Evolutionary conservation across 345 rosid genomes (phyloP).

Genomic region (Eutrema heterophyllum): DNA sequence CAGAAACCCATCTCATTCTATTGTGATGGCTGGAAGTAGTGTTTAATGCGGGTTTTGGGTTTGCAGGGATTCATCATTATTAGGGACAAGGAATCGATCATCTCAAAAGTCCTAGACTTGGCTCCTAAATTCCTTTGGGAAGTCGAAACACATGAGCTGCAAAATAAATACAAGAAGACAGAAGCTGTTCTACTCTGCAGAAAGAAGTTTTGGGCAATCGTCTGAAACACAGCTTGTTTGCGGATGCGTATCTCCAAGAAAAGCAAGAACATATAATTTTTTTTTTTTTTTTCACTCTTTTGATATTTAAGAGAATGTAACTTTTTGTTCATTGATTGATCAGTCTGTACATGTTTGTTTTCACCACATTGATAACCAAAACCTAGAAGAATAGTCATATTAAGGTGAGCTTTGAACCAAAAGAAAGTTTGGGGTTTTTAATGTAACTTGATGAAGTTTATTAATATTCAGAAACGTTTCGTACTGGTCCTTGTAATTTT

Average conservation of each 20-base stretch:
- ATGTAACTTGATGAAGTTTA: neutral
- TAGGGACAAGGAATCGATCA: conserved; percentile 60
- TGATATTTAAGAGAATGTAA: conserved; percentile 14
- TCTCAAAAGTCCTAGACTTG: conserved; percentile 51
- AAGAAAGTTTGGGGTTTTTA: conserved; percentile 1
- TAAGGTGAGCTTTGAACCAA: neutral
- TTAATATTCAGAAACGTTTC: neutral
- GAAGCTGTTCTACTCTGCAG: conserved; percentile 69
- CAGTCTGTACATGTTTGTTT: conserved; percentile 7
- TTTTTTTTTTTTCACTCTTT: neutral
- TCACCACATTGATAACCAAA: neutral
- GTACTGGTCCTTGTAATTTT: neutral
- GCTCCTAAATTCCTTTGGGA: conserved; percentile 87
- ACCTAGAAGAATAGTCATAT: neutral
- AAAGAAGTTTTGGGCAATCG: conserved; percentile 84
- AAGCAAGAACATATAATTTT: neutral
- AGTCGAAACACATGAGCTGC: conserved; percentile 46
- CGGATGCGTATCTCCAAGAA: neutral
- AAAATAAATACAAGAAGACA: conserved; percentile 53
- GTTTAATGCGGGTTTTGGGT: neutral
- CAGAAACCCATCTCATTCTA: neutral
- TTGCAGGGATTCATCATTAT: conserved; percentile 78
- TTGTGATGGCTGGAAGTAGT: neutral
- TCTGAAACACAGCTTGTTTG: no score
- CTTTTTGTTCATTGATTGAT: conserved; percentile 1